These are phyloP conservation scores for Acanthamoeba castellanii DNA, from an alignment of 208 protist genomes.

Conservation along the genomic window DNA sequence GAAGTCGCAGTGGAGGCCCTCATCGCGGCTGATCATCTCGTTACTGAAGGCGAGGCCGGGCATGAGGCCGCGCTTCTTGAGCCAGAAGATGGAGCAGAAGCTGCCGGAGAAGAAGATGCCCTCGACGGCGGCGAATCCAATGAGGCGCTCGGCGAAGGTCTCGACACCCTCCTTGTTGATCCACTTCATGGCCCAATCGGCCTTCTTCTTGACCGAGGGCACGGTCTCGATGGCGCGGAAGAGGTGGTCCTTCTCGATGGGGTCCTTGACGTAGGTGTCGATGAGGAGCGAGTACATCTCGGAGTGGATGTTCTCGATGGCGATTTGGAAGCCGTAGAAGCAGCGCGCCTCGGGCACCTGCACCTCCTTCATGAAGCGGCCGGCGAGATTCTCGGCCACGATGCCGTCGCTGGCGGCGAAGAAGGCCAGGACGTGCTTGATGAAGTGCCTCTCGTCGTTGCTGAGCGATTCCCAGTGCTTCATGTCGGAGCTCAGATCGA, in stretches of 20 bases:
- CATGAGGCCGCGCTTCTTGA: conserved; percentile 99
- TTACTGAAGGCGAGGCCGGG: conserved; percentile 99
- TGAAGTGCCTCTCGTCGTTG: conserved; percentile 97
- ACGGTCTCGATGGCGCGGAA: conserved; percentile 98
- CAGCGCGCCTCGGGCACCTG: conserved; percentile 97
- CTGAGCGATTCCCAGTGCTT: conserved; percentile 97
- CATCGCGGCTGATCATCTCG: conserved; percentile 99
- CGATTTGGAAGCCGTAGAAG: conserved; percentile 99
- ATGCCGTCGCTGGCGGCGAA: conserved; percentile 99
- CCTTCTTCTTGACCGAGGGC: conserved; percentile 98
- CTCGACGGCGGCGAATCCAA: conserved; percentile 99
- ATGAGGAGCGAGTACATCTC: conserved; percentile 93
- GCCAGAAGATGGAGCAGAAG: conserved; percentile 99
- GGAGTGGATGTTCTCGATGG: conserved; percentile 99
- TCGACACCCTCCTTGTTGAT: conserved; percentile 81
- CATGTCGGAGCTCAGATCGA: conserved; percentile 96
- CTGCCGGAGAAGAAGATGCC: conserved; percentile 99
- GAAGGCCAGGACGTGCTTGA: conserved; percentile 99
- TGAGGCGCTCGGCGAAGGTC: conserved; percentile 96
- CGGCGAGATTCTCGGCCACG: conserved; percentile 98
- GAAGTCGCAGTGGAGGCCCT: conserved; percentile 99
- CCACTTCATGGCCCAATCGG: conserved; percentile 97
- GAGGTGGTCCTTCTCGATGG: conserved; percentile 94
- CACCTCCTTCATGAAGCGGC: conserved; percentile 97
- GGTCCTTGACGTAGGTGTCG: conserved; percentile 98